phyloP scores from a whole-genome alignment of 1,139 yeast species.

The Spencermartinsiella ligniputridi region DNA sequence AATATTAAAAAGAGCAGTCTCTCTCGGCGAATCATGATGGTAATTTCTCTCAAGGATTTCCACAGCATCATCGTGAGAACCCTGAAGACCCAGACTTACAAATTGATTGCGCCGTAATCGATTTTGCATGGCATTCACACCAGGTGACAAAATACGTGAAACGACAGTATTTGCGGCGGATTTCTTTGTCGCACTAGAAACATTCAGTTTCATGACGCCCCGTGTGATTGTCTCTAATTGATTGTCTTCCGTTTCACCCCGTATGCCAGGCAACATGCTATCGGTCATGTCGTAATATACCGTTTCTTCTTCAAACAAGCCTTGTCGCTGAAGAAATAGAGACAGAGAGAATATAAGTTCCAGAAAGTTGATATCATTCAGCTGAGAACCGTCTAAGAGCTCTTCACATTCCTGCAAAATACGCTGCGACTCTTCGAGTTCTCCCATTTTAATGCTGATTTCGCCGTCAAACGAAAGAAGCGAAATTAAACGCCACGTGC shows the following conservation, averaged over 20 bases:
- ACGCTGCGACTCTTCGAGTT: slow-evolving; percentile 21
- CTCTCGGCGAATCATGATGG: slow-evolving; percentile 15
- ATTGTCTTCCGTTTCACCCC: background rate
- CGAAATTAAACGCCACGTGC: slow-evolving; percentile 18
- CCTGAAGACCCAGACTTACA: slow-evolving; percentile 24
- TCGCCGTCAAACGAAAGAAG: slow-evolving; percentile 24
- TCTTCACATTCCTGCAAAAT: slow-evolving; percentile 22
- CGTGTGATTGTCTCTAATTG: background rate
- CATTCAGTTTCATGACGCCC: background rate
- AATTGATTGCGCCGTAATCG: slow-evolving; percentile 22
- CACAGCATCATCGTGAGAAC: slow-evolving; percentile 20
- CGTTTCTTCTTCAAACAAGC: slow-evolving; percentile 22
- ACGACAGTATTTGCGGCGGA: background rate
- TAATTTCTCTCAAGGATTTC: slow-evolving; percentile 14
- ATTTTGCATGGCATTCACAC: slow-evolving; percentile 17
- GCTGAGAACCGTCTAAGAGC: slow-evolving; percentile 17
- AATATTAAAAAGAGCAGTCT: slow-evolving; percentile 19
- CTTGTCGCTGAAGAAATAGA: slow-evolving; percentile 22
- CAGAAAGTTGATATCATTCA: slow-evolving; percentile 21
- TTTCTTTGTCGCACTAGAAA: background rate
- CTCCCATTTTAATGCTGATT: slow-evolving; percentile 20
- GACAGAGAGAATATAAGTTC: slow-evolving; percentile 24
- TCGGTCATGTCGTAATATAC: slow-evolving; percentile 21
- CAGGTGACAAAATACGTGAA: background rate
- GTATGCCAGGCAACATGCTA: background rate